These are phyloP conservation scores for Clitopilus hobsonii DNA, from an alignment of 768 basidiomycete species.

Conservation along the genomic window DNA sequence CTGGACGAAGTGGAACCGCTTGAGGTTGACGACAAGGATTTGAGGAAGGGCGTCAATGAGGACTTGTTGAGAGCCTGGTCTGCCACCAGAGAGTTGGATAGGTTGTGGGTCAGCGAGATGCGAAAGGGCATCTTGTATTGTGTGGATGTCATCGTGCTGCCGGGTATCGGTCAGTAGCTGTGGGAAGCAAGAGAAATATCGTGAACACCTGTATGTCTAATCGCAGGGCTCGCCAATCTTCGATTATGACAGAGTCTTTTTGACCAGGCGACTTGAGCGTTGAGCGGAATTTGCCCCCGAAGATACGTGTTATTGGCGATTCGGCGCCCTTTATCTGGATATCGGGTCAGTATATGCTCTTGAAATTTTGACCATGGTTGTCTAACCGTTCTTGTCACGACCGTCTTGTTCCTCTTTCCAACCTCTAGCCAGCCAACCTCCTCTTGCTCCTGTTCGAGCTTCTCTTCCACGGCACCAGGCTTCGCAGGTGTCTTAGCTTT, in stretches of 20 bases:
- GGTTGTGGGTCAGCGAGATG: constrained; percentile 76
- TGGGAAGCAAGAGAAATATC: background rate
- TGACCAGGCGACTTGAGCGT: constrained; percentile 77
- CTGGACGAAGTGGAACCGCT: constrained; percentile 71
- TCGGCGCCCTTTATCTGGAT: constrained; percentile 71
- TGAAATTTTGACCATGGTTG: constrained; percentile 1
- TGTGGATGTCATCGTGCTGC: constrained; percentile 68
- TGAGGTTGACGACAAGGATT: constrained; percentile 83
- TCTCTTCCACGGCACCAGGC: constrained; percentile 34
- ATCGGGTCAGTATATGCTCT: background rate
- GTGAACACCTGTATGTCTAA: constrained; percentile 81
- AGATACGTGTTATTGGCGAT: constrained; percentile 87
- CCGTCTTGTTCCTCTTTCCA: constrained; percentile 78
- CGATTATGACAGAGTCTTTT: constrained; percentile 82
- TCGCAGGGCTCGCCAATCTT: constrained; percentile 87
- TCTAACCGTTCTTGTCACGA: constrained; percentile 74
- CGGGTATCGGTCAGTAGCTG: constrained; percentile 1
- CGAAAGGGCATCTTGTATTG: constrained; percentile 78
- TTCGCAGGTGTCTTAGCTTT: constrained; percentile 15
- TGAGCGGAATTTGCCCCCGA: constrained; percentile 89
- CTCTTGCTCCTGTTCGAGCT: constrained; percentile 17
- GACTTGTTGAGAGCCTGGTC: constrained; percentile 47
- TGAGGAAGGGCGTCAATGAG: constrained; percentile 82
- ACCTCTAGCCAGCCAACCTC: constrained; percentile 92
- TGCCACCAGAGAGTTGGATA: constrained; percentile 62